Conservation (phyloP, 345 rosid genomes). For the Psidium guajava region DNA sequence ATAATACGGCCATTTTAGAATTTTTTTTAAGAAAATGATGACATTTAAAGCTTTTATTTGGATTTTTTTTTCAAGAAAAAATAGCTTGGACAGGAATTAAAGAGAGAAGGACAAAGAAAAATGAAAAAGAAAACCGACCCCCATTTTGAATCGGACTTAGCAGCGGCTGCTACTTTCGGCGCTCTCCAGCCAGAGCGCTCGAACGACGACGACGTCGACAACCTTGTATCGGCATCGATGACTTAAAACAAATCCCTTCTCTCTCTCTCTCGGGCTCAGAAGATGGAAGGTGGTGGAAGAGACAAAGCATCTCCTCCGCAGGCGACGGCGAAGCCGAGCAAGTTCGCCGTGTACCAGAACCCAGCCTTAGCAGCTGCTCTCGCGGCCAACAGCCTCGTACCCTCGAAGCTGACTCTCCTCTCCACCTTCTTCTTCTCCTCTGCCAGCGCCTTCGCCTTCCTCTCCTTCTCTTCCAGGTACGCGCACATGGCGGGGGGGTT, state of each 20-base stretch:
- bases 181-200: not conserved
- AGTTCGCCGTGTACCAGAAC: slow-evolving; percentile 77
- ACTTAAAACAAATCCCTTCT: not conserved
- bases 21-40: too few species aligned
- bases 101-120: not conserved
- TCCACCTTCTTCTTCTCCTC: slow-evolving; percentile 43
- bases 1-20: too few species aligned
- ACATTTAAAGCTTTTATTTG: not conserved
- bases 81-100: not conserved
- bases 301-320: slow-evolving; percentile 7
- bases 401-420: slow-evolving; percentile 50
- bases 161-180: not conserved
- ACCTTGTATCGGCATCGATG: not conserved
- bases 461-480: slow-evolving; percentile 48
- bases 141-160: not conserved
- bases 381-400: slow-evolving; percentile 64
- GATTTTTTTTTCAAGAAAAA: not conserved
- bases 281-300: not conserved
- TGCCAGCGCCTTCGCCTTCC: slow-evolving; percentile 49
- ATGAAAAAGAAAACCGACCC: not conserved
- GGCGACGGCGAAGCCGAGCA: slow-evolving; percentile 31
- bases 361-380: slow-evolving; percentile 66
- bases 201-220: not conserved
- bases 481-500: not conserved
- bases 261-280: not conserved